Conservation (phyloP, 495 filamentous ascomycete genomes). For the Xylaria scruposa region DNA sequence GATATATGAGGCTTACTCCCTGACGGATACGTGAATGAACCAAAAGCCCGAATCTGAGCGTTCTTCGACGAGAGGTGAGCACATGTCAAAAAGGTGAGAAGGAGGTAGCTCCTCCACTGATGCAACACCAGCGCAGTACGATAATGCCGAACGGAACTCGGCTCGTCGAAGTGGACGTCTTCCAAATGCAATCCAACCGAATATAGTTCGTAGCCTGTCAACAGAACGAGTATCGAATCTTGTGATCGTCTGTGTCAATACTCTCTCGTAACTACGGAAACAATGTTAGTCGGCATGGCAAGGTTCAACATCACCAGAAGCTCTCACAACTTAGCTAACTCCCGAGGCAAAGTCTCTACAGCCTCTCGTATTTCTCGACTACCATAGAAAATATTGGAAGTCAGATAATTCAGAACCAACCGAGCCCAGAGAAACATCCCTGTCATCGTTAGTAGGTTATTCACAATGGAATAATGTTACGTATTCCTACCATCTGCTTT, state of each 20-base stretch:
- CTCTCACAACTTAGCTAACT: constrained; percentile 38
- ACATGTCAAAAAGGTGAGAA: constrained; percentile 41
- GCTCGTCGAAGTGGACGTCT: constrained; percentile 36
- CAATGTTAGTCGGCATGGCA: background rate
- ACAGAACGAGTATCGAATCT: constrained; percentile 38
- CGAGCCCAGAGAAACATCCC: constrained; percentile 47
- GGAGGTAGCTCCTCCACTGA: constrained; percentile 26
- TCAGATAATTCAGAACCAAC: constrained; percentile 42
- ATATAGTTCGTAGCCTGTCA: constrained; percentile 32
- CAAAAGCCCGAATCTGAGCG: constrained; percentile 31
- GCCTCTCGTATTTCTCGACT: constrained; percentile 33
- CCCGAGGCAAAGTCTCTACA: constrained; percentile 33
- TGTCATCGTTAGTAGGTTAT: constrained; percentile 12
- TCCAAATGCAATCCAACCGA: constrained; percentile 46
- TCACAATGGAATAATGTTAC: background rate
- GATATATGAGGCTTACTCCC: constrained; percentile 36
- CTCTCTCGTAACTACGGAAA: constrained; percentile 35
- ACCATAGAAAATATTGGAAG: constrained; percentile 40
- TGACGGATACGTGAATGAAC: constrained; percentile 45
- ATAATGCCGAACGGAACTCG: constrained; percentile 42
- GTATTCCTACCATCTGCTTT: constrained; percentile 38
- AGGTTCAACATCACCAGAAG: background rate
- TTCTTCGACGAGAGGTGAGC: constrained; percentile 40
- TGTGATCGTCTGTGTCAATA: constrained; percentile 33
- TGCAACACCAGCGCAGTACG: constrained; percentile 33